Evolutionary conservation across 2,329 filamentous ascomycete species (phyloP), one percentile per base, ranked within the genome.

Genomic region (Cladosporium velox): DNA sequence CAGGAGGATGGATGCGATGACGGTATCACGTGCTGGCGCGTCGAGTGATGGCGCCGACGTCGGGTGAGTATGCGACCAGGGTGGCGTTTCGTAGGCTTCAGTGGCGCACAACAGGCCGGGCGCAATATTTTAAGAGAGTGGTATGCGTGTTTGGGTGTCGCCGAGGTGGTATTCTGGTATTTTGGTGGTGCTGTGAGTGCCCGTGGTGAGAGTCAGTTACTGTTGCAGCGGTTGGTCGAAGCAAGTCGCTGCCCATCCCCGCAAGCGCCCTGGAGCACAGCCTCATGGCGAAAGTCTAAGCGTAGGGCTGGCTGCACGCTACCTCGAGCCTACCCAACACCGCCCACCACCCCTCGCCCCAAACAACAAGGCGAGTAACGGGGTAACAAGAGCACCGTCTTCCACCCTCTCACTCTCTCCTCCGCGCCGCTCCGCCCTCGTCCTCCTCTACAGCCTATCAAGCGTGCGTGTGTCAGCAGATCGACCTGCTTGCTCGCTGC

Each of bases 21-120:
- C 18, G 52, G 18, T 21, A 55, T 55, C 52, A 55, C 52, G 52
- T 55, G 52, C 52, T n/a, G 28, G 57, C 57, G 57, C 57, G 57
- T 47, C 57, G 26, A 47, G 55, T 41, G 55, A 41, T 3, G 30
- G 55, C 11, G n/a, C n/a, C 32, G 57, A 14, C 8, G 57, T 35
- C 26, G 21, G 57, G 34, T 47, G 57, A 38, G 4, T 10, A 10
- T 10, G 55, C 57, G 57, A 32, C 15, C 24, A 28, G 57, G 35
- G 26, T 47, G 21, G 57, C 35, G 57, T 2, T 47, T 2, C 15
- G 35, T 15, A 3, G 32, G 34, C 24, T 38, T 34, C 32, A 38
- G 55, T 58, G 55, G 55, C 55, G 55, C 34, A 58, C 41, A 10
- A 47, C n/a, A 47, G 41, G 41, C 8, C 41, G 8, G 3, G 41